A percentile compares a stretch with the other conserved stretches of the same genome.
Conservation (phyloP, 257 asterid species). For the Gentiana straminea region DNA sequence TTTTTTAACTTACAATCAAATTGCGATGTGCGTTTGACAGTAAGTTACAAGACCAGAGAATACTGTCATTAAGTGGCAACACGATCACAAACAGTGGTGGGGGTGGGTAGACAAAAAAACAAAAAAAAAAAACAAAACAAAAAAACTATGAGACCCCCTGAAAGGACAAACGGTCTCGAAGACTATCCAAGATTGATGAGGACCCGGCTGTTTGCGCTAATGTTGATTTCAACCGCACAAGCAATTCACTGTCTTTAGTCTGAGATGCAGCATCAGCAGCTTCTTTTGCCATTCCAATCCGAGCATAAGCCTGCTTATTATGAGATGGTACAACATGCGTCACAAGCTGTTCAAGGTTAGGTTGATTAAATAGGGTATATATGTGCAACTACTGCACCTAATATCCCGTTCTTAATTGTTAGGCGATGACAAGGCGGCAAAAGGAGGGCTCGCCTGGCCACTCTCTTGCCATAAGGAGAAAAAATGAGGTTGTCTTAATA, state of each 20-base stretch:
- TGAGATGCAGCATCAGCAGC: slow-evolving; percentile 93
- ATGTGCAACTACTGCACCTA: too few species aligned
- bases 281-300: slow-evolving; percentile 92
- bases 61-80: background rate
- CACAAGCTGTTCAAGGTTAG: background rate
- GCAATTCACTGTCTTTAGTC: slow-evolving; percentile 83
- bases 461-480: background rate
- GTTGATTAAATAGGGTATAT: background rate
- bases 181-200: slow-evolving; percentile 65
- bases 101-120: background rate
- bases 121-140: background rate
- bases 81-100: background rate
- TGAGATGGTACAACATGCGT: slow-evolving; percentile 1
- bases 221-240: slow-evolving; percentile 55
- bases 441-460: too few species aligned
- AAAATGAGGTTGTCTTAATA: too few species aligned
- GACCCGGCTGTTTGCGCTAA: slow-evolving; percentile 71
- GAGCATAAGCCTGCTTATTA: slow-evolving; percentile 65
- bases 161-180: slow-evolving; percentile 71
- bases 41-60: too few species aligned
- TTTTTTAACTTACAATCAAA: too few species aligned
- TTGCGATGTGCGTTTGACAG: too few species aligned
- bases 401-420: too few species aligned
- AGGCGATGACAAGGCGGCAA: too few species aligned
- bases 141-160: slow-evolving; percentile 54